phyloP scores from a whole-genome alignment of 805 yeast genomes.

The Zygosaccharomyces gambellarensis region DNA sequence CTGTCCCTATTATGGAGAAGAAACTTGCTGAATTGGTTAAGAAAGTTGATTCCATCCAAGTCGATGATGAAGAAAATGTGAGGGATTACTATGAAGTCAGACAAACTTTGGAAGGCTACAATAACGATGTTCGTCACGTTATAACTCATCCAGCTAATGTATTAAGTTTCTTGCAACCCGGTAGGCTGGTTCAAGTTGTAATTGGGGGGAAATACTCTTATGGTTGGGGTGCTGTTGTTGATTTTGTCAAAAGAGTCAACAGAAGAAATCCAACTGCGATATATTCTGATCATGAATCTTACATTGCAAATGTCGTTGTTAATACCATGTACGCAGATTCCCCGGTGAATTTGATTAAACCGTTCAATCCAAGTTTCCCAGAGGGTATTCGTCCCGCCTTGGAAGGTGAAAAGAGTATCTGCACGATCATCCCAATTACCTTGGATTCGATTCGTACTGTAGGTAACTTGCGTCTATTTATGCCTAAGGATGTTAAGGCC shows the following conservation, averaged over 20 bases:
- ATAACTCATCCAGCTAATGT: slow-evolving; percentile 88
- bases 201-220: slow-evolving; percentile 56
- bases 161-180: slow-evolving; percentile 79
- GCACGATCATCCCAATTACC: slow-evolving; percentile 81
- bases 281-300: slow-evolving; percentile 82
- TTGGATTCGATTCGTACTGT: slow-evolving; percentile 68
- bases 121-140: slow-evolving; percentile 70
- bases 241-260: slow-evolving; percentile 63
- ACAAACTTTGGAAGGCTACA: slow-evolving; percentile 64
- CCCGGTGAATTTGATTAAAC: slow-evolving; percentile 75
- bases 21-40: slow-evolving; percentile 52
- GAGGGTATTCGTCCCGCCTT: slow-evolving; percentile 84
- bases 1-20: slow-evolving; percentile 80
- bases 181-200: slow-evolving; percentile 71
- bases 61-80: slow-evolving; percentile 71
- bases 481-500: slow-evolving; percentile 72
- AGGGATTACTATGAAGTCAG: slow-evolving; percentile 80
- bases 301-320: slow-evolving; percentile 79
- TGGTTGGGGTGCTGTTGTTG: slow-evolving; percentile 95
- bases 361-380: slow-evolving; percentile 71
- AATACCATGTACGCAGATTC: slow-evolving; percentile 74
- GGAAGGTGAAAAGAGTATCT: slow-evolving; percentile 63
- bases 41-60: slow-evolving; percentile 44
- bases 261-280: slow-evolving; percentile 54
- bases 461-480: slow-evolving; percentile 72